Percentiles rank a stretch among this genome's conserved stretches.
Evolutionary conservation across 2,329 filamentous ascomycete species (phyloP).

Genomic region (Pseudocercospora fuligena): DNA sequence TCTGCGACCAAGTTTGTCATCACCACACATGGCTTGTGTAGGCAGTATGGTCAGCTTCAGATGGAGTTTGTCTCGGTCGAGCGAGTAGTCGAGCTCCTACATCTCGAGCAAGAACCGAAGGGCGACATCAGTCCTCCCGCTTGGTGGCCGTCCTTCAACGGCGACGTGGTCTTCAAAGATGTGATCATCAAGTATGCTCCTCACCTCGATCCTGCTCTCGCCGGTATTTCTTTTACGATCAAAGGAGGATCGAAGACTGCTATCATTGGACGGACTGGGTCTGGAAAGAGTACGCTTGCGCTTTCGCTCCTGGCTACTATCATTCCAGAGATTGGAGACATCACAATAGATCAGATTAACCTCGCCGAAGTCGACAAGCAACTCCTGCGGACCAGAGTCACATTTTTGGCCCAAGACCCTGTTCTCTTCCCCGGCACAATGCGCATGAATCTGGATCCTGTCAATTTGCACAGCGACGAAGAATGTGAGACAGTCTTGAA

Average conservation of each 20-base stretch:
- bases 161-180: constrained; percentile 75
- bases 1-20: constrained; percentile 71
- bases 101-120: constrained; percentile 74
- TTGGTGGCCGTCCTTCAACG: constrained; percentile 74
- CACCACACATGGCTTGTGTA: constrained; percentile 75
- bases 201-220: constrained; percentile 73
- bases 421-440: constrained; percentile 67
- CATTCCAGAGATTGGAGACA: constrained; percentile 58
- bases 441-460: constrained; percentile 66
- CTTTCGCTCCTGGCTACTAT: constrained; percentile 64
- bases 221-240: constrained; percentile 72
- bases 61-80: constrained; percentile 93
- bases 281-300: constrained; percentile 80
- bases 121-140: constrained; percentile 72
- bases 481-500: constrained; percentile 60
- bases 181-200: constrained; percentile 81
- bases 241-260: constrained; percentile 79
- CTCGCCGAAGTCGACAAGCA: constrained; percentile 64
- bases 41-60: constrained; percentile 80
- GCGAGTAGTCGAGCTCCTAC: constrained; percentile 78
- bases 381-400: constrained; percentile 64
- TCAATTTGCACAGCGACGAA: constrained; percentile 60
- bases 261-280: constrained; percentile 79
- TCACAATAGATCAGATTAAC: constrained; percentile 65
- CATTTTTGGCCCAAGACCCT: constrained; percentile 70